phyloP scores from a whole-genome alignment of 2,329 filamentous ascomycete genomes.

The Claviceps sp. region DNA sequence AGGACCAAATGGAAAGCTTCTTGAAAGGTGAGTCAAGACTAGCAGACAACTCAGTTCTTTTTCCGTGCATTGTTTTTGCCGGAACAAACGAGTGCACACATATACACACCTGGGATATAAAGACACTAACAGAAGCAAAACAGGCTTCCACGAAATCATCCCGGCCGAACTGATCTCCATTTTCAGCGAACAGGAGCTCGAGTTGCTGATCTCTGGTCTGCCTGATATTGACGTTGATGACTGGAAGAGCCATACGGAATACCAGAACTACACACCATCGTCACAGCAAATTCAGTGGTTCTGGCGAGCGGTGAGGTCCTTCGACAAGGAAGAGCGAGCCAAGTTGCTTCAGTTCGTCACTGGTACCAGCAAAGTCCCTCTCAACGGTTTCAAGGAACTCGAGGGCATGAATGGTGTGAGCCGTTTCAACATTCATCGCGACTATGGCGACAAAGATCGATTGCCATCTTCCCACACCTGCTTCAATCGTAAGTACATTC shows the following conservation, averaged over 20 bases:
- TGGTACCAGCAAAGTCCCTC: constrained; percentile 91
- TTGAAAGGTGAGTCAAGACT: constrained; percentile 50
- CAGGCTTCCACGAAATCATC: constrained; percentile 95
- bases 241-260: constrained; percentile 98
- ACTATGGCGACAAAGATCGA: constrained; percentile 92
- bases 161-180: constrained; percentile 88
- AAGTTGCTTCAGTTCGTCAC: constrained; percentile 97
- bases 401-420: constrained; percentile 99
- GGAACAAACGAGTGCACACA: too few species aligned
- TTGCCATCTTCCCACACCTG: constrained; percentile 95
- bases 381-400: constrained; percentile 97
- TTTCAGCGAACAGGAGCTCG: constrained; percentile 96
- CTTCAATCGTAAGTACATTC: constrained; percentile 78
- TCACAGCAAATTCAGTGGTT: constrained; percentile 99
- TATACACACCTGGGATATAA: too few species aligned
- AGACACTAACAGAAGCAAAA: constrained; percentile 15
- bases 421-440: constrained; percentile 96
- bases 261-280: constrained; percentile 90
- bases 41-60: not conserved
- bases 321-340: constrained; percentile 96
- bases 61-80: not conserved
- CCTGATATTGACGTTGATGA: constrained; percentile 97
- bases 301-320: constrained; percentile 93
- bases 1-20: constrained; percentile 90
- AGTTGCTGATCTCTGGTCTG: constrained; percentile 88